Evolutionary conservation across 208 protist species (phyloP).

Genomic region (Herpetomonas muscarum): DNA sequence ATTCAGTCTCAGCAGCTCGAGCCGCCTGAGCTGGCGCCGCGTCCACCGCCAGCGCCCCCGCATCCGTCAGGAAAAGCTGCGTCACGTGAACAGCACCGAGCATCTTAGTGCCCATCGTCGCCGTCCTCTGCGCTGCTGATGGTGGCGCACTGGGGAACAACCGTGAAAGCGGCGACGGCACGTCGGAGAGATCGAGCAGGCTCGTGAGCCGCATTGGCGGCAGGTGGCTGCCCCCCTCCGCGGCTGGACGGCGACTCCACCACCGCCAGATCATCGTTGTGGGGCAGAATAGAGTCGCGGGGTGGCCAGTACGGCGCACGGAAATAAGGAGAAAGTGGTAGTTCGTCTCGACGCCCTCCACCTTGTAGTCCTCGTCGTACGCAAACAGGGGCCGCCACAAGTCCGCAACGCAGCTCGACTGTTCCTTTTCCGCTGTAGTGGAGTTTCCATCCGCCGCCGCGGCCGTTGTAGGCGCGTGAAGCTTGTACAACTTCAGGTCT

Average conservation of each 20-base stretch:
- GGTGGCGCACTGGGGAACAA: too few relatives aligned
- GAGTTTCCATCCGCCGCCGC: too few relatives aligned
- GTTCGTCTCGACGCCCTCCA: slow-evolving; percentile 46
- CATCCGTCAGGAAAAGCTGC: background rate
- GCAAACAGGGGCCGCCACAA: slow-evolving; percentile 43
- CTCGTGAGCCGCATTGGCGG: background rate
- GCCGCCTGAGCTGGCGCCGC: too few relatives aligned
- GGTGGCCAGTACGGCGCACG: slow-evolving; percentile 29
- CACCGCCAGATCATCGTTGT: slow-evolving; percentile 24
- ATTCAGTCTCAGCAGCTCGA: too few relatives aligned
- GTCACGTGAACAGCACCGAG: background rate
- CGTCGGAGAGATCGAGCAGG: too few relatives aligned
- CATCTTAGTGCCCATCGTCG: background rate
- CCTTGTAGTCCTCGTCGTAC: slow-evolving; percentile 29
- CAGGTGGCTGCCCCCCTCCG: slow-evolving; percentile 1
- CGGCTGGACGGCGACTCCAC: too few relatives aligned
- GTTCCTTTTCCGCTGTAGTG: too few relatives aligned
- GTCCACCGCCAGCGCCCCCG: too few relatives aligned
- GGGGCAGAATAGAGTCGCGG: slow-evolving; percentile 40
- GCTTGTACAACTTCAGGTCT: too few relatives aligned
- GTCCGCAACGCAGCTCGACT: background rate
- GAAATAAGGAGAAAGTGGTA: slow-evolving; percentile 41
- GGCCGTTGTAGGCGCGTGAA: too few relatives aligned
- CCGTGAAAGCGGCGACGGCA: too few relatives aligned
- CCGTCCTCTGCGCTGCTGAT: too few relatives aligned